Percentiles rank a stretch among this genome's conserved stretches.
These are phyloP conservation scores for Debaryomyces nepalensis DNA, from an alignment of 1,139 yeast species.

Conservation along the genomic window DNA sequence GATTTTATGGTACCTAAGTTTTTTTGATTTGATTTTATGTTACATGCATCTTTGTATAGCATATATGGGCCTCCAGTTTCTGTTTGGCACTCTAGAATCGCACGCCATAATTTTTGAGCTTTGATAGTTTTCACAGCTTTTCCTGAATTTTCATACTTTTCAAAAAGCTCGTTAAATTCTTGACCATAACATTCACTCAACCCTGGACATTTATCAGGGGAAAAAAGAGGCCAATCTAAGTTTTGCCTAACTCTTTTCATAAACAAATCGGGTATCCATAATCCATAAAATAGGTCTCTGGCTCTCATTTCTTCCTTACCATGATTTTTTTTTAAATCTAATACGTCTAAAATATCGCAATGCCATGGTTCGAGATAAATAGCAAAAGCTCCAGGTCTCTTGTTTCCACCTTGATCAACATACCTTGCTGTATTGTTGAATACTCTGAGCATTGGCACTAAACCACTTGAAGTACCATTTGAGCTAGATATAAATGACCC, in stretches of 20 bases:
- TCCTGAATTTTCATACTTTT: slow-evolving; percentile 71
- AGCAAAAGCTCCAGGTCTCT: slow-evolving; percentile 93
- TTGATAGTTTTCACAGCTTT: slow-evolving; percentile 72
- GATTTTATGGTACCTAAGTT: slow-evolving; percentile 87
- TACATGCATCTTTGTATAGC: slow-evolving; percentile 89
- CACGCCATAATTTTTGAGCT: slow-evolving; percentile 89
- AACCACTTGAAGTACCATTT: slow-evolving; percentile 86
- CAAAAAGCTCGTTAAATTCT: slow-evolving; percentile 73
- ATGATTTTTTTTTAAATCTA: slow-evolving; percentile 85
- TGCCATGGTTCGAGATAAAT: slow-evolving; percentile 93
- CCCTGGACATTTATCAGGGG: slow-evolving; percentile 90
- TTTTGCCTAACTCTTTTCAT: slow-evolving; percentile 85
- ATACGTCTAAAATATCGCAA: slow-evolving; percentile 79
- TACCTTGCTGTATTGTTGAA: slow-evolving; percentile 91
- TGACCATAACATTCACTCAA: slow-evolving; percentile 80
- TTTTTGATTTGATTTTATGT: slow-evolving; percentile 81
- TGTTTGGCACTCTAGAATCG: slow-evolving; percentile 85
- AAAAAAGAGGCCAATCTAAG: slow-evolving; percentile 82
- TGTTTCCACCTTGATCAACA: slow-evolving; percentile 94
- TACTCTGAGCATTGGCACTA: slow-evolving; percentile 88
- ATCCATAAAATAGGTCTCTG: slow-evolving; percentile 86
- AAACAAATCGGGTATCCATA: slow-evolving; percentile 89
- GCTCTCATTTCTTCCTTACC: slow-evolving; percentile 93
- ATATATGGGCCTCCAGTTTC: slow-evolving; percentile 94
- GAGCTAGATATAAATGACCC: slow-evolving; percentile 91